phyloP scores from a whole-genome alignment of 129 eudicot genomes.

The Erigeron canadensis region DNA sequence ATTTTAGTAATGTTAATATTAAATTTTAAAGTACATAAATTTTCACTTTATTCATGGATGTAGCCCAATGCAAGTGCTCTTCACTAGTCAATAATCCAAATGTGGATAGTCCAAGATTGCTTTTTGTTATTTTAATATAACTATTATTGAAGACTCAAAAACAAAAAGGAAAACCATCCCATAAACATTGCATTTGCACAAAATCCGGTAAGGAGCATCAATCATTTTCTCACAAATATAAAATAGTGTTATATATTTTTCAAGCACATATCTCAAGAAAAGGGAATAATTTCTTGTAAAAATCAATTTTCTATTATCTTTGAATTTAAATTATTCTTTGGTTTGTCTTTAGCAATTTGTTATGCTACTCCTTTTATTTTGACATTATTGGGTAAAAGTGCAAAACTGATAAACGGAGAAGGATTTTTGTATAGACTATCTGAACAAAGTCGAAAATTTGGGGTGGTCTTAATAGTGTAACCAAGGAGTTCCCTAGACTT shows the following conservation, averaged over 20 bases:
- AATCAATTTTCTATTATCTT: conserved; percentile 12
- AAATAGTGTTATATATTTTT: background rate
- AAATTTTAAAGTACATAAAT: background rate
- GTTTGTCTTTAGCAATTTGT: background rate
- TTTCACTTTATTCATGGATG: conserved; percentile 4
- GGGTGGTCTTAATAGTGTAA: no score
- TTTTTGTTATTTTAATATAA: conserved; percentile 12
- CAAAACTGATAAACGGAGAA: background rate
- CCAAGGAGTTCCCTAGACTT: background rate
- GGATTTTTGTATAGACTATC: no score
- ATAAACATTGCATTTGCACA: conserved; percentile 18
- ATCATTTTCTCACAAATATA: conserved; percentile 15
- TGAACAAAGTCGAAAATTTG: no score
- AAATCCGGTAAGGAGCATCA: conserved; percentile 33
- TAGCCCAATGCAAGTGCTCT: conserved; percentile 21
- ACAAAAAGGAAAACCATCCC: conserved; percentile 24
- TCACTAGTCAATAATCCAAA: conserved; percentile 18
- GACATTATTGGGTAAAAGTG: background rate
- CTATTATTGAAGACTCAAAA: conserved; percentile 10
- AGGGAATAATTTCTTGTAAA: conserved; percentile 28
- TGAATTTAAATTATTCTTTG: background rate
- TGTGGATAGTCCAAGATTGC: conserved; percentile 17
- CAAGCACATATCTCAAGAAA: conserved; percentile 30
- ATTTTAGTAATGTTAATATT: background rate
- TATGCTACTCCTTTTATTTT: background rate